Evolutionary conservation across 176 grass and related monocot species (phyloP), one percentile per base, ranked within the genome.

Genomic region (Triticum timopheevii): DNA sequence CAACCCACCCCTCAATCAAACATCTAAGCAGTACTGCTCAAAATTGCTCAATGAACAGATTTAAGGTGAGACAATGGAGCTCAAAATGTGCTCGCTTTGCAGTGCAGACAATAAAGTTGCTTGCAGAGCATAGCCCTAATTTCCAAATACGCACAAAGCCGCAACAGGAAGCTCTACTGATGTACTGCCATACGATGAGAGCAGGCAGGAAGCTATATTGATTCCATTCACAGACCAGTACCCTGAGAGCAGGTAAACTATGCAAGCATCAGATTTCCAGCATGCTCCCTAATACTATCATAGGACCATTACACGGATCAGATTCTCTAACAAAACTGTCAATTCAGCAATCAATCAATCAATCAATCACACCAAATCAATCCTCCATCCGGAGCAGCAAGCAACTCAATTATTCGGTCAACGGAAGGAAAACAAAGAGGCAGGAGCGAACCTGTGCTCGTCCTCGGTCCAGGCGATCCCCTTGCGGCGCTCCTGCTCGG

Each of bases 391-490:
- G 79, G 73, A 70, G 13, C 36, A 84, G 69, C 19, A 22, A 5
- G 69, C 10, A 39, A 7, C 39, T 44, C 69, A 25, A 81, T 52
- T 79, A 47, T 66, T 54, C 77, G 65, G 27, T 35, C 49, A 63
- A 80, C 4, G 35, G 70, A 44, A 83, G 45, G 27, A 12, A 35
- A 68, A 77, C 10, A 35, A 4, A 49, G 79, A 61, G 50, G 23
- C 69, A 44, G 39, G 70, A 65, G 4, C 42, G 11, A 35, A 98
- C 96, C 92, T 98, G 93, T 98, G 96, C 61, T 98, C 96, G 66
- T 98, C 96, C 83, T 98, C 96, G 19, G 96, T 98, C 96, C 96
- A 98, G 35, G 96, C 96, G 72, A 98, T 94, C 54, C 96, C 96
- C 76, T 96, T 98, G 69, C 92, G 79, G 79, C 96, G 90, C 81